phyloP scores from a whole-genome alignment of 208 protist species.

The Leishmania martiniquensis region DNA sequence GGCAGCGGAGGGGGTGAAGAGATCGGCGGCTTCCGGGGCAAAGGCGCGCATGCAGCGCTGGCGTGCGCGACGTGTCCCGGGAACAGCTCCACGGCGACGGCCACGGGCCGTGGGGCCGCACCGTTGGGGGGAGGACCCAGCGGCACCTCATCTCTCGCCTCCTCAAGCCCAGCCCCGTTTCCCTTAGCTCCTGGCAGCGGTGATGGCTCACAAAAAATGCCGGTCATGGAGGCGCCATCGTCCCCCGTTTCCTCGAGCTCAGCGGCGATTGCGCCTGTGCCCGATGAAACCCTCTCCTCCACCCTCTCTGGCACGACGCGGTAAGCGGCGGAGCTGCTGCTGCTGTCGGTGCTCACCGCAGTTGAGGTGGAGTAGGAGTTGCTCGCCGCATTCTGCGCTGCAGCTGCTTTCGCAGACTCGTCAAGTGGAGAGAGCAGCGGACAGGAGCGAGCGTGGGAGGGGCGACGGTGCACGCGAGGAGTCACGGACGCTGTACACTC shows the following conservation, averaged over 20 bases:
- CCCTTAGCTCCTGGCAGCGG: background rate
- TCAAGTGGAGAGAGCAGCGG: slow-evolving; percentile 1
- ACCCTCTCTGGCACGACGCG: background rate
- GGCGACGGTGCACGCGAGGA: background rate
- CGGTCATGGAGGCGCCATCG: background rate
- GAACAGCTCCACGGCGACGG: background rate
- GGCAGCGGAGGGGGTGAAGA: background rate
- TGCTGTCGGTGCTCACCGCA: background rate
- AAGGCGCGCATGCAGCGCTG: background rate
- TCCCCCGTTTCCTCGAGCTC: background rate
- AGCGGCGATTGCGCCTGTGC: background rate
- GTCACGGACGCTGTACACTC: background rate
- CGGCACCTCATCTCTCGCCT: background rate
- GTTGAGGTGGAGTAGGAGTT: background rate
- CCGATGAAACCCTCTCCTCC: background rate
- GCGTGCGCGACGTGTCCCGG: background rate
- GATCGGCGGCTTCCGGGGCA: background rate
- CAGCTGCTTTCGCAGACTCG: background rate
- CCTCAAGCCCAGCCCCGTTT: background rate
- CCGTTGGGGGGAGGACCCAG: background rate
- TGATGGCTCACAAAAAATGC: background rate
- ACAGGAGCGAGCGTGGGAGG: background rate
- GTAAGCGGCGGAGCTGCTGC: background rate
- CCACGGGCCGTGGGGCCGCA: background rate
- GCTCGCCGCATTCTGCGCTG: background rate